Conservation (phyloP, 805 yeast genomes). For the Metschnikowia colocasiae region DNA sequence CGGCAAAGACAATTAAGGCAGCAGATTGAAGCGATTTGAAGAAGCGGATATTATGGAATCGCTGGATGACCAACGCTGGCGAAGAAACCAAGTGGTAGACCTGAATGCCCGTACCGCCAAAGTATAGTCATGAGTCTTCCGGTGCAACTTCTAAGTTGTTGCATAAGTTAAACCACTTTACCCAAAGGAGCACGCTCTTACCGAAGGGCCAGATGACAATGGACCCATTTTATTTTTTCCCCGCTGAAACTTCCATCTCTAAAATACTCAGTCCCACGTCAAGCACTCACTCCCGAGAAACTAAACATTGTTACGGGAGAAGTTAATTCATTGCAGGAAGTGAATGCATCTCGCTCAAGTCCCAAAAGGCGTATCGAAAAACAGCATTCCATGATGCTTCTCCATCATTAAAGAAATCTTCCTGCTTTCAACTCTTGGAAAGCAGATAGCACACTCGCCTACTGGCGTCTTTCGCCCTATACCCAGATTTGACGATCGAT, state of each 20-base stretch:
- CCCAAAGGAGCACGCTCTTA: neutral
- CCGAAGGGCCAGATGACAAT: neutral
- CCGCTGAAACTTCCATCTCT: neutral
- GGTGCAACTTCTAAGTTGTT: neutral
- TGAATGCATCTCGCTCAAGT: neutral
- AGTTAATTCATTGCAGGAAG: neutral
- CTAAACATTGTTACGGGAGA: neutral
- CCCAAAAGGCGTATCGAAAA: neutral
- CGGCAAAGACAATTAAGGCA: neutral
- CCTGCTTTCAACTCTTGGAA: neutral
- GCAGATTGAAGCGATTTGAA: slow-evolving; percentile 11
- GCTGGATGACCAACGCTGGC: neutral
- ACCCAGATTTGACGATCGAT: neutral
- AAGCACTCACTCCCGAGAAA: neutral
- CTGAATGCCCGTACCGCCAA: neutral
- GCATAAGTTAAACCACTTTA: neutral
- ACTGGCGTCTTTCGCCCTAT: neutral
- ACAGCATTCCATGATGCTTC: neutral
- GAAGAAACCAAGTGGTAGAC: neutral
- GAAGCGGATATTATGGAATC: slow-evolving; percentile 10
- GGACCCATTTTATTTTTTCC: neutral
- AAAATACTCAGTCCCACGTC: neutral
- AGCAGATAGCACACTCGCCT: neutral
- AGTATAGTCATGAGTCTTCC: neutral
- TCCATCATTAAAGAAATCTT: neutral